Evolutionary conservation across 2,329 filamentous ascomycete genomes (phyloP), one percentile per base, ranked within the genome.

Genomic region (Didymella keratinophila): DNA sequence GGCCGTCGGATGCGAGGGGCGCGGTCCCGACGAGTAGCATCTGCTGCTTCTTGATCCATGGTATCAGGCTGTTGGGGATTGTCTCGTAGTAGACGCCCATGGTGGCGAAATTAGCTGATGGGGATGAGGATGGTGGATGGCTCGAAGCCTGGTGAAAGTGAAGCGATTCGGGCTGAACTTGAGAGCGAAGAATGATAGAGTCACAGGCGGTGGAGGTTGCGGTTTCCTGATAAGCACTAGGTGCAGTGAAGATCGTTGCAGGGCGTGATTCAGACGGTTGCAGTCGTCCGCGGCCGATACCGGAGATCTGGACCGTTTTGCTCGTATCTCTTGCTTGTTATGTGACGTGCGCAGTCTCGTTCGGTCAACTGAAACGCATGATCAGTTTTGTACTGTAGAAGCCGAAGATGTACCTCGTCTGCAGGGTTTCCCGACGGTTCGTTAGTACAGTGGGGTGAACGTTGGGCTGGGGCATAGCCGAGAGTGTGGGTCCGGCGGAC

Each of bases 1-100:
- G 79, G 21, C 79, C 79, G 4, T 63, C 34, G 21, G 60, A 63
- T 3, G 77, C 73, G 6, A 81, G 73, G 0, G 79, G 79, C 0
- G 79, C 78, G 0, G 78, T 78, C 42, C 73, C 77, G 10, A 81
- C 78, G 68, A 74, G 79, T 44, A 81, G 72, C 70, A 80, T 73
- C 42, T 80, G 75, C 49, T 81, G 79, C n/a, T 75, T 66, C 1
- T 77, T 66, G 53, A 81, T 79, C 79, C 79, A 81, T 66, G 71
- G 61, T 25, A 70, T 69, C 27, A 79, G 69, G 42, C 70, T 72
- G 28, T 72, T 48, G 0, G 78, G 78, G 12, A 80, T 80, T 16
- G 71, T 73, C 65, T 80, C 78, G 70, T 79, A 79, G 70, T 76
- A 80, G 61, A 74, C 73, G 39, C 77, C 79, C 79, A 81, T 81